Evolutionary conservation across 1,139 yeast genomes (phyloP).

Genomic region (Yamadazyma blattariae): DNA sequence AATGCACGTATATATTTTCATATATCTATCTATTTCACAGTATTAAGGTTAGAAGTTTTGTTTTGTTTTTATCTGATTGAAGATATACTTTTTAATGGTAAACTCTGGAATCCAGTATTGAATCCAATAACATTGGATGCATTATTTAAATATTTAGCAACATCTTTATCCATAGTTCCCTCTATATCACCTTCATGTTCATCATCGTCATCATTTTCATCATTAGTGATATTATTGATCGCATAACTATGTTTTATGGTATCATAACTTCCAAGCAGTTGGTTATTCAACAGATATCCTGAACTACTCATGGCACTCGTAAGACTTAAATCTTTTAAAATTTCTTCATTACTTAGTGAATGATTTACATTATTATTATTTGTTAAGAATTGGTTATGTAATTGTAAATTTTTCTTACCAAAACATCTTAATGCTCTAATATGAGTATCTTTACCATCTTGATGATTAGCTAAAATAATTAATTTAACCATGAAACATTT

Average conservation of each 20-base stretch:
- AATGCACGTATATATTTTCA: neutral
- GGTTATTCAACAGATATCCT: slow-evolving; percentile 29
- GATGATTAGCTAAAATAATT: slow-evolving; percentile 78
- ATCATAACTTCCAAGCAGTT: slow-evolving; percentile 9
- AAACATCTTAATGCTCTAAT: slow-evolving; percentile 61
- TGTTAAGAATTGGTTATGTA: slow-evolving; percentile 4
- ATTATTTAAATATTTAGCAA: slow-evolving; percentile 29
- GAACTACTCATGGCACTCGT: slow-evolving; percentile 26
- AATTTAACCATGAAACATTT: slow-evolving; percentile 74
- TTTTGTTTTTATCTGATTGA: neutral
- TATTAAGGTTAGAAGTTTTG: no score
- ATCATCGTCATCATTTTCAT: slow-evolving; percentile 2
- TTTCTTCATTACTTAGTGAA: slow-evolving; percentile 18
- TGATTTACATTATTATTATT: slow-evolving; percentile 3
- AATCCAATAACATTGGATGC: slow-evolving; percentile 42
- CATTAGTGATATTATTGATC: slow-evolving; percentile 5
- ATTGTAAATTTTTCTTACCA: slow-evolving; percentile 29
- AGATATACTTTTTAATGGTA: slow-evolving; percentile 36
- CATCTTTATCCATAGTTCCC: slow-evolving; percentile 17
- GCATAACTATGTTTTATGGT: slow-evolving; percentile 1
- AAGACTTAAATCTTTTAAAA: slow-evolving; percentile 28
- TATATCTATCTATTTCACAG: neutral
- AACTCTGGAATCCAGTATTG: slow-evolving; percentile 42
- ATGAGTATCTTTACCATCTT: slow-evolving; percentile 95
- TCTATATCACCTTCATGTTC: slow-evolving; percentile 11